Percentiles rank a stretch among this genome's conserved stretches.
These are phyloP conservation scores for Scenedesmus sp. DNA, from an alignment of 163 green algal genomes.

Conservation along the genomic window DNA sequence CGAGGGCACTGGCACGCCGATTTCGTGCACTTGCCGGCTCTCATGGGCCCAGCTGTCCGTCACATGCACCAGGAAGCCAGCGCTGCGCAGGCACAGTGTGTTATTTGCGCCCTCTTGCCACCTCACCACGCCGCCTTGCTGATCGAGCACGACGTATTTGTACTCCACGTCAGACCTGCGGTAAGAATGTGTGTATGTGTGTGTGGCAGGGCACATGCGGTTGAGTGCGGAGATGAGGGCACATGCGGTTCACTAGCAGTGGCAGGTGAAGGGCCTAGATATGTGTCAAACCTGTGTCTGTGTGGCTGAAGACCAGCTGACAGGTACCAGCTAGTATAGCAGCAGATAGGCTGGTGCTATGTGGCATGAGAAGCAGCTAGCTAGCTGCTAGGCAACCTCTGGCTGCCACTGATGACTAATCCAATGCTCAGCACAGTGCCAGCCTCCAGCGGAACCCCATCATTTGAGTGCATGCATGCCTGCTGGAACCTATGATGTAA, in stretches of 20 bases:
- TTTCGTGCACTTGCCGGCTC: constrained; percentile 20
- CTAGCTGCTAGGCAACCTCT: neutral
- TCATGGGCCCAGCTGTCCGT: constrained; percentile 37
- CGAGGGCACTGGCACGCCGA: neutral
- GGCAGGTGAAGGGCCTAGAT: too few species aligned
- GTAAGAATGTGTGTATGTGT: too few species aligned
- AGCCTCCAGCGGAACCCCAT: too few species aligned
- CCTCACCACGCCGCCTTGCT: neutral
- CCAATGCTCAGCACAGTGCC: too few species aligned
- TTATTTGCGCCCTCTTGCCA: constrained; percentile 47
- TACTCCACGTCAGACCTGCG: constrained; percentile 47
- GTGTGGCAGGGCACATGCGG: too few species aligned
- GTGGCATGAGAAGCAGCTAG: too few species aligned
- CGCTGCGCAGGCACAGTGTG: neutral
- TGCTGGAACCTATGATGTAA: neutral
- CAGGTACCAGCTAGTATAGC: too few species aligned
- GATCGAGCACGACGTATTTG: constrained; percentile 35
- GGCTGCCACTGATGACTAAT: neutral
- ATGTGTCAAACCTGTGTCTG: too few species aligned
- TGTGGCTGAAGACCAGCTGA: too few species aligned
- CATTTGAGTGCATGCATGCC: neutral
- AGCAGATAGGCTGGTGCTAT: too few species aligned
- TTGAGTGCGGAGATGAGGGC: too few species aligned
- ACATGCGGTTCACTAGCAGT: too few species aligned
- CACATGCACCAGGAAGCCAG: constrained; percentile 21